Evolutionary conservation across 768 basidiomycete genomes (phyloP), one percentile per base, ranked within the genome.

Genomic region (Lepiota venenata): DNA sequence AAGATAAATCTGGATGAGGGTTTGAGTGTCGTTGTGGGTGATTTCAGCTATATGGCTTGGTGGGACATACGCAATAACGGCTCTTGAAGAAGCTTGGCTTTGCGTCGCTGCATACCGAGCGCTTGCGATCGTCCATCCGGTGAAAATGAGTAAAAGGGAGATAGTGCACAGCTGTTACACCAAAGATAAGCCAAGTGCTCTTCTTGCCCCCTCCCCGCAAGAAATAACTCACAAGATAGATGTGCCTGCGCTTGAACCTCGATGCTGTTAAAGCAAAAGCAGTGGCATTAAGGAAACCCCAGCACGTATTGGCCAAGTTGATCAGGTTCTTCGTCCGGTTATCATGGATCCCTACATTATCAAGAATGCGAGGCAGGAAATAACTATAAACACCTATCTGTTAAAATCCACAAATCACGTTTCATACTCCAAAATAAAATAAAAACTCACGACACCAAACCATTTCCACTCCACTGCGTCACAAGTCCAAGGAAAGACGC

Each of bases 391-490:
- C 37, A 8, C 9, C 43, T 21, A 11, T 2, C 42, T 11, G 29
- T 39, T 12, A 50, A 15, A 25, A 21, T 15, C 32, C 38, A 21
- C 29, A 25, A n/a, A 25, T 25, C 25, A 25, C 25, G 5, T 25
- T 15, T 11, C 39, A 14, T 45, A 21, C 21, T 41, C 2, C 21
- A 27, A 41, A 49, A 22, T 1, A 32, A 36, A 42, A 48, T 27
- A 14, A 47, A 45, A 35, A 67, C 76, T 56, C 49, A 78, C 76
- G 76, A 77, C 52, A 76, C 78, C 40, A 85, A 64, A 4, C 83
- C 83, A 58, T 85, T 84, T 41, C 83, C 83, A 59, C 79, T 80
- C 82, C 82, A 84, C 58, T 84, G 82, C 5, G 83, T 84, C 44
- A 77, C 78, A 52, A 83, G 69, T 21, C 80, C 82, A 52, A 84